Base-by-base conservation (phyloP, 164 flowering plant species). In the Sedum album region DNA sequence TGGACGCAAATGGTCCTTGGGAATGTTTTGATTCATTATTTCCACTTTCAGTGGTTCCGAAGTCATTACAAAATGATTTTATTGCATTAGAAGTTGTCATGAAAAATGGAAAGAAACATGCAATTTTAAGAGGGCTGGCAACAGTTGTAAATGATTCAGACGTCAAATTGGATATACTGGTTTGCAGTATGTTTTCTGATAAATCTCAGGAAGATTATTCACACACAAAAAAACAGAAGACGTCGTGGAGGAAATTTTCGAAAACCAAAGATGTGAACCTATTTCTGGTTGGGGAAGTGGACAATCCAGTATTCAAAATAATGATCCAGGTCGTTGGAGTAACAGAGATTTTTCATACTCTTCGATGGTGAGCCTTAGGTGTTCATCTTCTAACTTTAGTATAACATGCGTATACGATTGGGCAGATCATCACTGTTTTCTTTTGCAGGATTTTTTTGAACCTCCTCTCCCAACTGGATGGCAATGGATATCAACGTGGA, bases 61-160 rank as follows among this genome's bases (percentile, higher is more conserved):
- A 79, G 82, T 71, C 72, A 51, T 66, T 95, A 53, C 72, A 80
- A 31, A 80, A 77, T 67, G 85, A 85, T 55, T 83, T 79, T 68
- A 26, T 91, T 69, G 97, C 93, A 9, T 65, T 92, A 76, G 97
- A 95, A 75, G 90, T 90, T 51, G 71, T 79, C 65, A 82, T 85
- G 87, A 88, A 78, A 78, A 86, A 89, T 81, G 97, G 97, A 17
- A 95, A 86, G 85, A 95, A 90, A 74, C 97, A 92, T 82, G 97
- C 80, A 67, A 73, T 86, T 46, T 79, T 95, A 66, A 82, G 99
- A 76, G 79, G 91, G 70, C 92, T 95, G 67, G 91, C 85, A 62
- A 82, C 84, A 6, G 87, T 89, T 68, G 76, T 81, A 14, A 95
- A 95, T 82, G 97, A 92, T 71, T 78, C 93, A 21, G 91, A 89